Evolutionary conservation across 805 yeast species (phyloP).

Genomic region (Suhomyces vadensis): DNA sequence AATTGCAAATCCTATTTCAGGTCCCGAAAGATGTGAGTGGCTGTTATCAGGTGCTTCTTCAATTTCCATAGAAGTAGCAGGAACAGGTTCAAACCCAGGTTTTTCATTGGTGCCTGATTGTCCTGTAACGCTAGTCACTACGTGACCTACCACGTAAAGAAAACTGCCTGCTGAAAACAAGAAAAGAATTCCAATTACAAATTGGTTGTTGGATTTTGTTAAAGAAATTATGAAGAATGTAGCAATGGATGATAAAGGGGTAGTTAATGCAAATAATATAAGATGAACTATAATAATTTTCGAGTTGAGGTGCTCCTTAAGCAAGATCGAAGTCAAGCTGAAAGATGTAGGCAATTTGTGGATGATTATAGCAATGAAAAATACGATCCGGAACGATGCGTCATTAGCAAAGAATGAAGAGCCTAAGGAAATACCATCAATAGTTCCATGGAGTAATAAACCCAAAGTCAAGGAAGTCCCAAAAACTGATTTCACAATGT

Average conservation of each 20-base stretch:
- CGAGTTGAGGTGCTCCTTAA: conserved; percentile 36
- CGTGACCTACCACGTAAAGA: conserved; percentile 67
- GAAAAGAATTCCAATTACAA: conserved; percentile 55
- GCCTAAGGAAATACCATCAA: conserved; percentile 76
- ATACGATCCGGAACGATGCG: conserved; percentile 40
- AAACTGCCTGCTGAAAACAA: conserved; percentile 74
- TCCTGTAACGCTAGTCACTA: conserved; percentile 42
- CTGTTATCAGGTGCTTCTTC: conserved; percentile 2
- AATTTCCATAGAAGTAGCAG: conserved; percentile 7
- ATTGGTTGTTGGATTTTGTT: conserved; percentile 29
- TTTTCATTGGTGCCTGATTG: conserved; percentile 4
- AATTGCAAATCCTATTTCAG: conserved; percentile 19
- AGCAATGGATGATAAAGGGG: conserved; percentile 60
- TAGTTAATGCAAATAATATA: conserved; percentile 53
- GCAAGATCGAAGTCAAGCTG: conserved; percentile 58
- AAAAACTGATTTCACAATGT: conserved; percentile 27
- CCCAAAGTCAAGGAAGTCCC: conserved; percentile 58
- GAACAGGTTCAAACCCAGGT: conserved; percentile 1
- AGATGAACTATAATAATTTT: conserved; percentile 47
- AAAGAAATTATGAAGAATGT: conserved; percentile 45
- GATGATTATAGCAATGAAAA: conserved; percentile 60
- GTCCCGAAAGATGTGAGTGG: conserved; percentile 10
- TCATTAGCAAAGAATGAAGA: conserved; percentile 49
- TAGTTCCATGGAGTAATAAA: conserved; percentile 61
- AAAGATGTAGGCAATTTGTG: conserved; percentile 79